Conservation (phyloP, 345 rosid species). For the Lumnitzera racemosa region DNA sequence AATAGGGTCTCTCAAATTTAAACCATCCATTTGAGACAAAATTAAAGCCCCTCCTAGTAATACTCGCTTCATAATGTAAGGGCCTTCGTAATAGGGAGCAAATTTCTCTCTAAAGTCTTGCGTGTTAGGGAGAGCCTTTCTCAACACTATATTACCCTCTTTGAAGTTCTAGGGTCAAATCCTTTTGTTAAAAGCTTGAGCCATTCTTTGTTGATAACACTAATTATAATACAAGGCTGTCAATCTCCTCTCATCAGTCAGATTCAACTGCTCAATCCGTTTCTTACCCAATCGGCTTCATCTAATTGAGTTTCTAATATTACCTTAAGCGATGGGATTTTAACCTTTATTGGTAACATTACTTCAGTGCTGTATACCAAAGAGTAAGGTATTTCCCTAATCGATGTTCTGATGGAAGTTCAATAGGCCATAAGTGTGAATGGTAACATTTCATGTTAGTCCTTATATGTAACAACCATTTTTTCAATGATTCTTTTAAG, state of each 20-base stretch:
- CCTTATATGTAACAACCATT: background rate
- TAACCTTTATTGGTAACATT: background rate
- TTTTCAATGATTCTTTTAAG: background rate
- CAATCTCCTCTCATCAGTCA: no score
- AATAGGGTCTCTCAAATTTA: background rate
- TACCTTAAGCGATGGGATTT: background rate
- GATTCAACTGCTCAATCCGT: no score
- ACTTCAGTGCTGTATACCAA: background rate
- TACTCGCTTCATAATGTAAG: background rate
- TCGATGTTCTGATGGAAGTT: background rate
- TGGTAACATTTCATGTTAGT: background rate
- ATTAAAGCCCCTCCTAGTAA: background rate
- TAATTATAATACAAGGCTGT: no score
- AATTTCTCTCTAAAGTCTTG: background rate
- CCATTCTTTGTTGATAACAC: no score
- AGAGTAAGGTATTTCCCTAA: background rate
- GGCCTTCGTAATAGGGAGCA: background rate
- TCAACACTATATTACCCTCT: background rate
- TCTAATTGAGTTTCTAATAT: background rate
- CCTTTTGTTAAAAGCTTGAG: no score
- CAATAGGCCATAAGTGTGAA: conserved; percentile 1
- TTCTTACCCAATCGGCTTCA: background rate
- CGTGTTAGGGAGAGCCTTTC: background rate
- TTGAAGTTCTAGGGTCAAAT: no score
- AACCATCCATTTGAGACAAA: background rate